Base-by-base conservation (phyloP, 441 rosid genomes). In the Euphorbia celastroides region DNA sequence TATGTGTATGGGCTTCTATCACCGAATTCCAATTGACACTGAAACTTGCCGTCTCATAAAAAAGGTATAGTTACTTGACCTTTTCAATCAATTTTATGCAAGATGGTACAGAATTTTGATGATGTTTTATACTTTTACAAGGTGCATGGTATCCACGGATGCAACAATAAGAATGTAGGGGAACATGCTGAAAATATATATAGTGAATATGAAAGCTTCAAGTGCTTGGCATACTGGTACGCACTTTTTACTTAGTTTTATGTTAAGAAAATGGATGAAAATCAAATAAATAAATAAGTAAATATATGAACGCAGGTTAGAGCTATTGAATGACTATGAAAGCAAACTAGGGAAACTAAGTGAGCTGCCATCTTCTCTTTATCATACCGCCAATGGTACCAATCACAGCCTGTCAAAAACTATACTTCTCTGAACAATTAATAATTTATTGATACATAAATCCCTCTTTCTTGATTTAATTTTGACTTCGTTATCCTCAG, bases 141-240 rank as follows among this genome's bases (percentile, higher is more conserved):
- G 78, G 69, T 61, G 22, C 62, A 74, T 59, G 59, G 26, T 2
- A 74, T 31, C 48, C 57, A 70, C 60, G 46, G 36, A 10, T 67
- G 69, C 65, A 67, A 8, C 26, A 57, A 5, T 16, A 20, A 23
- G 17, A 72, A 66, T 0, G 10, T 68, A 4, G 5, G 44, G 10
- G 42, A 64, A 23, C 65, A 76, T 38, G 69, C 68, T 8, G 58
- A 70, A 57, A 76, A 62, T 50, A 71, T 76, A 12, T 83, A 76
- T 20, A 78, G 59, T 1, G 60, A 69, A 12, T 78, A 76, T 67
- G 75, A 76, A 28, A 82, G 85, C n/a, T 83, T 69, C 57, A 82
- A 81, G 26, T 68, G 75, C 62, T 70, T 79, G 67, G 81, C 81
- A 20, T 83, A 79, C 60, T 81, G 84, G 85, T 81, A 74, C 0